These are phyloP conservation scores for Quercus dentata DNA, from an alignment of 306 rosid species.

Conservation along the genomic window DNA sequence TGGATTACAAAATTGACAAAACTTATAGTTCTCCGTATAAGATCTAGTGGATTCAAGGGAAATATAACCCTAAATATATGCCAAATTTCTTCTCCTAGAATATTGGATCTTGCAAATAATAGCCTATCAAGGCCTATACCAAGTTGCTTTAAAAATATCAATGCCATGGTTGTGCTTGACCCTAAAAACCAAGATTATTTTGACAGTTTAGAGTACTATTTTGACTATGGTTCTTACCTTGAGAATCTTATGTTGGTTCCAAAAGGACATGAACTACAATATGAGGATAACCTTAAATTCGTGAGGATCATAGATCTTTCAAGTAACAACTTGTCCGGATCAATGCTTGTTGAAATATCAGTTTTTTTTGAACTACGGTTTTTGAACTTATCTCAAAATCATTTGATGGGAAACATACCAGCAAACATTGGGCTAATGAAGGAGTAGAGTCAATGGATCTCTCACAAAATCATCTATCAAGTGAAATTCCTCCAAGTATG, in stretches of 20 bases:
- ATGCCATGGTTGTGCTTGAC: slow-evolving; percentile 17
- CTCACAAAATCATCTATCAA: not conserved
- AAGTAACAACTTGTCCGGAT: not conserved
- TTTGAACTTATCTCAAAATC: not conserved
- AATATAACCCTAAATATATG: slow-evolving; percentile 18
- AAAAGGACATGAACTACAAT: too few relatives aligned
- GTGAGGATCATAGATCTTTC: not conserved
- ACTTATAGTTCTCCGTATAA: too few relatives aligned
- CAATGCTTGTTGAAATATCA: not conserved
- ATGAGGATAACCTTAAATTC: too few relatives aligned
- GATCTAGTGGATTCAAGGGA: too few relatives aligned
- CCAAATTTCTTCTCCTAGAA: slow-evolving; percentile 29
- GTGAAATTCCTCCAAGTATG: not conserved
- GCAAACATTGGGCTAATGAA: not conserved
- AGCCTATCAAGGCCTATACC: slow-evolving; percentile 30
- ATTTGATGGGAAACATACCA: not conserved
- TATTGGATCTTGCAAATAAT: not conserved
- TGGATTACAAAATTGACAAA: too few relatives aligned
- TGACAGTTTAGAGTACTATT: not conserved
- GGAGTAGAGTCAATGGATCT: not conserved
- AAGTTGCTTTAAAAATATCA: slow-evolving; percentile 24
- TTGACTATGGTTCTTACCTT: slow-evolving; percentile 4
- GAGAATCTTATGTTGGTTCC: slow-evolving; percentile 6
- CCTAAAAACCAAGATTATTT: not conserved
- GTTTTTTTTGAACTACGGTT: not conserved